Evolutionary conservation across 805 yeast species (phyloP), one percentile per base, ranked within the genome.

Genomic region (Clavispora fructus): DNA sequence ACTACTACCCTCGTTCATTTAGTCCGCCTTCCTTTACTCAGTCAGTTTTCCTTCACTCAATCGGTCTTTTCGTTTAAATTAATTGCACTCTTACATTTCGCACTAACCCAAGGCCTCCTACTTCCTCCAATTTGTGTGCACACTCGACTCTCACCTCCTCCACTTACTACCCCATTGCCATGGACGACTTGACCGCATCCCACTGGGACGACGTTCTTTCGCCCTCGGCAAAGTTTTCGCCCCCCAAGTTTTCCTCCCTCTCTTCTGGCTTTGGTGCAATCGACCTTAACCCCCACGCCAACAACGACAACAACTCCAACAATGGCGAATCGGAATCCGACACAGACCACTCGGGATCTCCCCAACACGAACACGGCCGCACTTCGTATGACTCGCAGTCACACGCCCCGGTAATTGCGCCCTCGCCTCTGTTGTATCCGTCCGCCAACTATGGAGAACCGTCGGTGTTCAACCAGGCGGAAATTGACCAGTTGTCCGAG

Each of bases 161-260:
- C 29, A 16, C n/a, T n/a, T 26, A 13, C 41, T 28, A 16, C 41
- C 11, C 26, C 33, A 40, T n/a, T 40, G 45, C 40, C 40, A 72
- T 74, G 77, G 73, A 72, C 38, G 82, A 78, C 26, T 65, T 79
- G 27, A 73, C 78, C 9, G 77, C 79, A 6, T 75, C 82, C 1
- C 78, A 74, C 47, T 82, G 87, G 87, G 85, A 76, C 47, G 87
- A 81, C 53, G 77, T 73, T 4, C 60, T 77, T 12, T 61, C 77
- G 12, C 63, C 78, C 1, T 39, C 32, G 28, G 25, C 14, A 26
- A 7, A 28, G 33, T 26, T 26, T 13, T 33, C 37, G 2, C 37
- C 37, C 7, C 37, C 37, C 1, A 33, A 33, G 7, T 33, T 33
- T 11, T 11, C 37, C 25, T 7, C 37, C 13, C 37, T 33, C 11